Conservation (phyloP, 2,329 filamentous ascomycete species). For the Escovopsis weberi region DNA sequence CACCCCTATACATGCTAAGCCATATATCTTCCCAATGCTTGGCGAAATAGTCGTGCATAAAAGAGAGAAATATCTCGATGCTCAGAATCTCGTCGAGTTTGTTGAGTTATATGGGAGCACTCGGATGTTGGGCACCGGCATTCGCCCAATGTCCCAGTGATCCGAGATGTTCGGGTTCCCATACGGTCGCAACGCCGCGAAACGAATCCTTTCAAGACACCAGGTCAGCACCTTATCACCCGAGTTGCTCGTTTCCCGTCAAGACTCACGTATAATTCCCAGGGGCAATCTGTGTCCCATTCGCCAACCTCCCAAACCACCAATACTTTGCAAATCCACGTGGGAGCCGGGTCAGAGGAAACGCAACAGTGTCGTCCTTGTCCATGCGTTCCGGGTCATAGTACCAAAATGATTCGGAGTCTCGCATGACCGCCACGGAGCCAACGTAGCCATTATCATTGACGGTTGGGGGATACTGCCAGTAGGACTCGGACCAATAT, state of each 20-base stretch:
- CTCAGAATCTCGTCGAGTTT: conserved; percentile 10
- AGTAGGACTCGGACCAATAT: conserved; percentile 23
- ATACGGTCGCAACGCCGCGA: conserved; percentile 27
- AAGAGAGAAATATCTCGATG: no score
- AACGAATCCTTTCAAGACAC: conserved; percentile 20
- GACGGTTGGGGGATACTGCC: conserved; percentile 26
- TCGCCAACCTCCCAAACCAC: conserved; percentile 29
- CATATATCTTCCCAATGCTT: no score
- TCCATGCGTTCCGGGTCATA: conserved; percentile 22
- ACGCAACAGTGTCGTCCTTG: conserved; percentile 23
- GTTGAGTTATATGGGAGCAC: conserved; percentile 18
- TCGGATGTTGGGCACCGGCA: conserved; percentile 18
- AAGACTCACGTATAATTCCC: conserved; percentile 26
- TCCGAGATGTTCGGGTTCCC: conserved; percentile 25
- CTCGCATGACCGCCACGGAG: conserved; percentile 24
- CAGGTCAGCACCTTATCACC: conserved; percentile 1
- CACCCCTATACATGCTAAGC: no score
- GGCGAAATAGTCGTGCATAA: not conserved
- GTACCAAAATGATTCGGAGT: conserved; percentile 17
- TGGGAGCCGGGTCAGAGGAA: conserved; percentile 21
- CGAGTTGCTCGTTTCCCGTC: no score
- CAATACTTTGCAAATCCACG: conserved; percentile 21
- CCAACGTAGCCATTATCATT: conserved; percentile 28
- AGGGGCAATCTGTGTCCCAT: conserved; percentile 24
- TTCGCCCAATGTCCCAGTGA: conserved; percentile 26